These are phyloP conservation scores for Luzula sylvatica DNA, from an alignment of 176 grass and related monocot genomes.

Conservation along the genomic window DNA sequence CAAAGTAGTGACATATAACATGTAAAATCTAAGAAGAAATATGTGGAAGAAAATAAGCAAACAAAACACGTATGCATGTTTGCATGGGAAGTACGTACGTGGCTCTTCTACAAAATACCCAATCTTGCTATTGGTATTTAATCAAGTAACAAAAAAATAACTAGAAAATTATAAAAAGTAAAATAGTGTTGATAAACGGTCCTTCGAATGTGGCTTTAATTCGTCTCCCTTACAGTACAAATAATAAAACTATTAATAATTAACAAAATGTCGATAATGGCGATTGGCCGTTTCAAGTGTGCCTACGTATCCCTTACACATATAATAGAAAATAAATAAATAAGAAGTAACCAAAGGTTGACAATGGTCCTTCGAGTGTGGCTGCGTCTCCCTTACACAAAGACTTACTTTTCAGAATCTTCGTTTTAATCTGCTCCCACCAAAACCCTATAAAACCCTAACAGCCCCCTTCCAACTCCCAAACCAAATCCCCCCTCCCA, in stretches of 20 bases:
- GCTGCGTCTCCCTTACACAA: conserved; percentile 55
- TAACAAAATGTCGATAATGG: neutral
- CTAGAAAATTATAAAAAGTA: neutral
- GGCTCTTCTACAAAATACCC: no score
- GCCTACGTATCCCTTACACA: no score
- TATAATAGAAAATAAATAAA: no score
- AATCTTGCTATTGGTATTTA: no score
- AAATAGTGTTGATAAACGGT: neutral
- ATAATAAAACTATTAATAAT: neutral
- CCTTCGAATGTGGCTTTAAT: conserved; percentile 12
- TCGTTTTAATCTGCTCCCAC: conserved; percentile 25
- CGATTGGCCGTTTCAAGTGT: no score
- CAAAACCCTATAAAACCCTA: conserved; percentile 60
- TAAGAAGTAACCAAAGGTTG: neutral
- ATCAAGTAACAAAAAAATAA: no score
- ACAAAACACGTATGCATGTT: no score
- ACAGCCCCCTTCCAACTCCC: conserved; percentile 21
- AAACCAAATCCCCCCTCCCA: conserved; percentile 10
- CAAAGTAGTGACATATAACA: conserved; percentile 9
- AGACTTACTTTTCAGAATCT: conserved; percentile 23
- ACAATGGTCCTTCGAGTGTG: conserved; percentile 5
- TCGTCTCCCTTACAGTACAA: neutral
- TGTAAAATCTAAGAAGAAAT: neutral
- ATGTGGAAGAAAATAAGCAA: conserved; percentile 8
- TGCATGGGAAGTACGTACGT: no score